phyloP scores from a whole-genome alignment of 305 asterid species.

The Fraxinus angustifolia region DNA sequence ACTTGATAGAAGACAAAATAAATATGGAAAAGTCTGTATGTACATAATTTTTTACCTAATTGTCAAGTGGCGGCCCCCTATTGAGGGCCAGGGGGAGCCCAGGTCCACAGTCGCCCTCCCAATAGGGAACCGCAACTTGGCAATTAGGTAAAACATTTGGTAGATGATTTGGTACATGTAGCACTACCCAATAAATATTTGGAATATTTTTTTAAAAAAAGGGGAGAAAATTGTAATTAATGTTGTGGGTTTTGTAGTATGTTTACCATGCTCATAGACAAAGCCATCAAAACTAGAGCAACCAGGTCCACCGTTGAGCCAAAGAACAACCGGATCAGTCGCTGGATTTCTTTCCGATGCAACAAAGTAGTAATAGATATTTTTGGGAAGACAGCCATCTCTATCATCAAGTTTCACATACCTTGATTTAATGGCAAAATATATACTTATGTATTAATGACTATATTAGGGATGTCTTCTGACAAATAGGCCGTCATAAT shows the following conservation, averaged over 20 bases:
- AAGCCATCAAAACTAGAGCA: constrained; percentile 77
- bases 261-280: constrained; percentile 57
- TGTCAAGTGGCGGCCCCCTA: too few species aligned
- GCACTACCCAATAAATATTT: not conserved
- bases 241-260: not conserved
- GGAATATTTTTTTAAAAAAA: not conserved
- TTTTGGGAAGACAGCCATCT: constrained; percentile 30
- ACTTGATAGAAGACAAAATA: not conserved
- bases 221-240: not conserved
- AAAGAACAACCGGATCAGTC: constrained; percentile 50
- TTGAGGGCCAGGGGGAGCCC: too few species aligned
- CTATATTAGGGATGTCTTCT: not conserved
- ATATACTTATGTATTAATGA: not conserved
- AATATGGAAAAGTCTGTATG: too few species aligned
- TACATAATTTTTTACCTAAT: too few species aligned
- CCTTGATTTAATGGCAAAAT: constrained; percentile 23
- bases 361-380: constrained; percentile 59
- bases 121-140: too few species aligned
- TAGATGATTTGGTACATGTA: too few species aligned
- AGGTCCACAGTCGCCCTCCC: too few species aligned
- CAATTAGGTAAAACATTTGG: too few species aligned
- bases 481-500: not conserved
- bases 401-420: constrained; percentile 29
- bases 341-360: constrained; percentile 46
- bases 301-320: constrained; percentile 76